Evolutionary conservation across 1,284 basidiomycete genomes (phyloP).

Genomic region (Cryptococcus hybrid): DNA sequence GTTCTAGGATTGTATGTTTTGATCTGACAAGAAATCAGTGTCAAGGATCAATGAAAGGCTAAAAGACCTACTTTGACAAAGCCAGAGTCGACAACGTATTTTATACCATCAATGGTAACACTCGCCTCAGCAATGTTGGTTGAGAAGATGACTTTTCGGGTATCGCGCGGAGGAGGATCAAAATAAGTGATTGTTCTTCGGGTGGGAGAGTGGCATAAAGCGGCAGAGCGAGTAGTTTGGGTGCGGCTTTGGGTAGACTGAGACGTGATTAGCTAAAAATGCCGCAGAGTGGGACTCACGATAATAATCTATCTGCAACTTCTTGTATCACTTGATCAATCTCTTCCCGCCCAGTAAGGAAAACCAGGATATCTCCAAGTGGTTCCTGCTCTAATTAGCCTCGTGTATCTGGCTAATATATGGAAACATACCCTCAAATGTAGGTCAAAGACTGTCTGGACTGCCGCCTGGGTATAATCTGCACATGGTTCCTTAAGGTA

Average conservation of each 20-base stretch:
- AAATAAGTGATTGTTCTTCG: slow-evolving; percentile 83
- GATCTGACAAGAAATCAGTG: slow-evolving; percentile 56
- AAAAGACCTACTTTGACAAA: slow-evolving; percentile 75
- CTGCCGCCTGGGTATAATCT: slow-evolving; percentile 82
- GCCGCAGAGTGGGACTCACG: slow-evolving; percentile 54
- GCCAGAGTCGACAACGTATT: slow-evolving; percentile 90
- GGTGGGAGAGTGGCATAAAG: slow-evolving; percentile 84
- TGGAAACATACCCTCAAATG: slow-evolving; percentile 65
- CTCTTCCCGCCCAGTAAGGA: slow-evolving; percentile 95
- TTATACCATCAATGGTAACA: slow-evolving; percentile 93
- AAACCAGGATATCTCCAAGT: slow-evolving; percentile 84
- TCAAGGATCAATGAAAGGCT: neutral
- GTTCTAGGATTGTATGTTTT: slow-evolving; percentile 79
- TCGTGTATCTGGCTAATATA: neutral
- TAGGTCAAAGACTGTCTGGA: slow-evolving; percentile 80
- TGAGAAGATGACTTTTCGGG: slow-evolving; percentile 87
- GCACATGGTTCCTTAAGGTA: slow-evolving; percentile 68
- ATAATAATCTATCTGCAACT: slow-evolving; percentile 71
- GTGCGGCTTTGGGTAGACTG: slow-evolving; percentile 65
- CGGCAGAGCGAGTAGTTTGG: slow-evolving; percentile 66
- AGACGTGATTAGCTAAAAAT: neutral
- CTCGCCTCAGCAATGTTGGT: slow-evolving; percentile 98
- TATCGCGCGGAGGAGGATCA: slow-evolving; percentile 66
- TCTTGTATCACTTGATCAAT: slow-evolving; percentile 85
- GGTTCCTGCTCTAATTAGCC: slow-evolving; percentile 56